Evolutionary conservation across 108 stramenopile genomes (phyloP), one percentile per base, ranked within the genome.

Genomic region (Nitzschia sp.): DNA sequence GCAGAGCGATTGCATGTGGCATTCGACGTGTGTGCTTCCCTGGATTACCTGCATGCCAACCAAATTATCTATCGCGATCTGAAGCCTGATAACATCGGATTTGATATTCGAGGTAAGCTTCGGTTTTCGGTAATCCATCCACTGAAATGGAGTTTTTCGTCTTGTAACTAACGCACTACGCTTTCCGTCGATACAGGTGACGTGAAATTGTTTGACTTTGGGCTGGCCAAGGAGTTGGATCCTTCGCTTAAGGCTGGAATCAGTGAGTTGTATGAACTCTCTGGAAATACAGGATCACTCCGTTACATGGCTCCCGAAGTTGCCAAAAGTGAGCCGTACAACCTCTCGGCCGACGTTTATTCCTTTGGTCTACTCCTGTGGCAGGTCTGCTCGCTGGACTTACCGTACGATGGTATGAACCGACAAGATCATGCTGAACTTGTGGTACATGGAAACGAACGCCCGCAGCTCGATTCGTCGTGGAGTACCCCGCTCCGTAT

Each of bases 241-340:
- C 72, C 75, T 11, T 53, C 66, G 15, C 45, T 81, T 32, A 54
- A 72, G 44, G 46, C 64, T 56, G 83, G 71, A 47, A 67, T 73
- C 45, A 72, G 72, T 22, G 88, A 81, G 27, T 73, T 82, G 54
- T 93, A 89, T 72, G 80, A 85, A 53, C 72, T 94, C 11, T 88
- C 92, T 15, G 85, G 86, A n/a, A 79, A 84, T 57, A 90, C 89
- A 25, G 92, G 92, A 19, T 84, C 82, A n/a, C 69, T 85, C 19
- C 84, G 92, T 41, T 94, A 84, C 78, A 87, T 84, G 86, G 55
- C 80, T 46, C 82, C 83, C 0, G 86, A 87, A 59, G 86, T 87
- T 1, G 82, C 82, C 3, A 63, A 82, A 35, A 73, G 73, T 44
- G 79, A 81, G 56, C 89, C 89, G 0, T 93, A 93, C 79, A 86